Evolutionary conservation across 2,329 filamentous ascomycete species (phyloP), one percentile per base, ranked within the genome.

Genomic region (Stemphylium vesicarium): DNA sequence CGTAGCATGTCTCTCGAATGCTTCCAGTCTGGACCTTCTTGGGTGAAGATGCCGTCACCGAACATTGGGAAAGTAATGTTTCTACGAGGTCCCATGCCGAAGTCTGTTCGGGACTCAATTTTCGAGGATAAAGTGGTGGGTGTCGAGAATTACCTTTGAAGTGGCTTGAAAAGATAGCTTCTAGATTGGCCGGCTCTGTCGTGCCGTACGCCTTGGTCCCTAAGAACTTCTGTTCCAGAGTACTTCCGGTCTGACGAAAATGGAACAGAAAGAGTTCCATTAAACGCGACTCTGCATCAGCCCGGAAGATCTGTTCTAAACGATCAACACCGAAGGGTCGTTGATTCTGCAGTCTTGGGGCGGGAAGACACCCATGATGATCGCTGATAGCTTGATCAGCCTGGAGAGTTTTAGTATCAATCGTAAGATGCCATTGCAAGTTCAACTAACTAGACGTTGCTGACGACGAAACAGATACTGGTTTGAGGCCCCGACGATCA

Each of bases 41-140:
- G 71, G 4, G 76, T 79, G 59, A 80, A 80, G 53, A 71, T 71
- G 54, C 75, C 76, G 20, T 69, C 56, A 4, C 78, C 77, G 12
- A 80, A 69, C 36, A 79, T 57, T 4, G 73, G 75, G 32, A 64
- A 64, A n/a, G 78, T 75, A 15, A 68, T 67, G 4, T 50, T 50
- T 56, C 70, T 71, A 6, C 76, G 64, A 11, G 70, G 58, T 0
- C 73, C 72, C 8, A 79, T 61, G 4, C 71, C 65, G 70, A 76
- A 80, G 41, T 79, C 78, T 67, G 33, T n/a, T 18, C n/a, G 24
- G 3, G 4, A 32, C 24, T 60, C 16, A 57, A 45, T 22, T 20
- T 38, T 38, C 4, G 20, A 42, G 38, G 11, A 41, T 7, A 29
- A 10, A 29, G 3, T 29, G 2, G 26, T 29, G 10, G 26, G 26